Base-by-base conservation (phyloP, 306 rosid species). In the Trifolium dubium region DNA sequence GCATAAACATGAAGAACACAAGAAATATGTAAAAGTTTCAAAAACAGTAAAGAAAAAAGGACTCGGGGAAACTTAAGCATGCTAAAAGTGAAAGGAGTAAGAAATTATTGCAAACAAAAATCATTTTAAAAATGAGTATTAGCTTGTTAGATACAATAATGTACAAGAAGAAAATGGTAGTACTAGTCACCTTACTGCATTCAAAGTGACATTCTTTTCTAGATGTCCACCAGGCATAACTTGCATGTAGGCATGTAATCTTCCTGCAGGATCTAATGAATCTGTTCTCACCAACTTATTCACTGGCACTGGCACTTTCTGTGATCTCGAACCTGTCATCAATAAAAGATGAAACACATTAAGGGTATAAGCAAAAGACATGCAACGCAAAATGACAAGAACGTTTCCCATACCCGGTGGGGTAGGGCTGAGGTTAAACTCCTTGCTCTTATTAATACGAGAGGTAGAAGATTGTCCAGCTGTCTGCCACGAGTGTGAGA, bases 271-370 rank as follows among this genome's bases (percentile, higher is more conserved):
- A 83, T 93, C 89, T n/a, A 76, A 75, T 78, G 97, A 85, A 88
- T 93, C 96, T 67, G 97, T 91, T 80, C 98, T 86, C 39, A 93
- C 92, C 86, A 93, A 86, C 82, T 93, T 91, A 71, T 85, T 43
- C 13, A 89, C 94, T 1, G 97, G 47, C 13, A 89, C 94, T 1
- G 97, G 98, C 81, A 91, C 88, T 84, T 93, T 93, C 79, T 74
- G 89, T 65, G 84, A 76, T 80, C 81, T 89, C 32, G 96, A 81
- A 28, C 92, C 97, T 91, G 76, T 50, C 63, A 72, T 55, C 14
- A 76, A 78, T 66, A 72, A 39, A 7, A 46, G 60, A 80, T 34
- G 44, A 63, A 68, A 64, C 62, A 63, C 44, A 50, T 44, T 47
- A 30, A 63, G 50, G 70, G 34, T 35, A 68, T 6, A 65, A 82